Percentiles rank a stretch among this genome's conserved stretches.
These are phyloP conservation scores for Trichosanthes cucumerina DNA, from an alignment of 306 rosid species.

Conservation along the genomic window DNA sequence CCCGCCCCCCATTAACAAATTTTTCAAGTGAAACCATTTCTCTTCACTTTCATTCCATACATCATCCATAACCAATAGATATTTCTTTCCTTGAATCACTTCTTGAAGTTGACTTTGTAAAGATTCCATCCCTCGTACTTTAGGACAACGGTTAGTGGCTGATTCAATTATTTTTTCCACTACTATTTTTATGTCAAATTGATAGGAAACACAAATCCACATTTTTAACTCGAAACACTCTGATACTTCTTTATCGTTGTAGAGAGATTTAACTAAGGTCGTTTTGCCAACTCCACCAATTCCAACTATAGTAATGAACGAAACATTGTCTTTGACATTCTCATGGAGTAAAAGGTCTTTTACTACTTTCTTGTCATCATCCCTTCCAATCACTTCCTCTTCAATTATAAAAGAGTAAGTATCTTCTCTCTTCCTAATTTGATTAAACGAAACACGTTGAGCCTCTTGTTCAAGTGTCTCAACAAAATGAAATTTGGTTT, in stretches of 20 bases:
- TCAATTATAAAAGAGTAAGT: not conserved
- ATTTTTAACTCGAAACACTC: constrained; percentile 29
- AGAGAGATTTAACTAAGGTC: constrained; percentile 32
- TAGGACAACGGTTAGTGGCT: constrained; percentile 8
- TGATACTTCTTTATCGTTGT: constrained; percentile 26
- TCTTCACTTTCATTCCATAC: constrained; percentile 36
- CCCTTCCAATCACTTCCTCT: not conserved
- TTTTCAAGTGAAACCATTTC: constrained; percentile 15
- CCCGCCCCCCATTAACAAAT: constrained; percentile 21
- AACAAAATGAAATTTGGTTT: not conserved
- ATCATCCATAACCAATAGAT: constrained; percentile 23
- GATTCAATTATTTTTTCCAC: constrained; percentile 28
- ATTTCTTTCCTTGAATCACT: not conserved
- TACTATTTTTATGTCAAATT: constrained; percentile 27
- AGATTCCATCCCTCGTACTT: not conserved
- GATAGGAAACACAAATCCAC: constrained; percentile 39
- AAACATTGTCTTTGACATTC: not conserved
- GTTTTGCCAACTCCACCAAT: constrained; percentile 33
- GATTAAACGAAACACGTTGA: not conserved
- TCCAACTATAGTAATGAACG: not conserved
- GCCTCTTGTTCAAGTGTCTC: not conserved
- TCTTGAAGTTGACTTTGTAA: constrained; percentile 19
- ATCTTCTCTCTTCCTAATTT: not conserved
- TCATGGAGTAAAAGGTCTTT: not conserved
- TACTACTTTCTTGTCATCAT: not conserved